These are phyloP conservation scores for Thelonectria olida DNA, from an alignment of 2,329 filamentous ascomycete genomes.

Conservation along the genomic window DNA sequence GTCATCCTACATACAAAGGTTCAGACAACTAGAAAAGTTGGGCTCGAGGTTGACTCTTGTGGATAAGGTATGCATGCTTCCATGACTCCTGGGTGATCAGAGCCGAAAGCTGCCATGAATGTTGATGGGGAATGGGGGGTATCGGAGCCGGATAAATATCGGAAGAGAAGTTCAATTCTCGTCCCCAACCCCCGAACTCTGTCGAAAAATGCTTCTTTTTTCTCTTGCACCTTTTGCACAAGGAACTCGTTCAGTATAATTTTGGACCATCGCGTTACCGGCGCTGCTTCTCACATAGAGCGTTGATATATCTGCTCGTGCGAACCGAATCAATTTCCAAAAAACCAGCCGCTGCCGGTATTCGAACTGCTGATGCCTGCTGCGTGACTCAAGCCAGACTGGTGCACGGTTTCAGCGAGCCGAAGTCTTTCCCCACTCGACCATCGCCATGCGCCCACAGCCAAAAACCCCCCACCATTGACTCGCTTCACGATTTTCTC, in stretches of 20 bases:
- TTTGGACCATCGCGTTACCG: no score
- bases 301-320: background rate
- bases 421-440: conserved; percentile 43
- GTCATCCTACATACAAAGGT: no score
- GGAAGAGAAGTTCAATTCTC: background rate
- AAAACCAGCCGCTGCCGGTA: conserved; percentile 30
- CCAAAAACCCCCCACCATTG: conserved; percentile 33
- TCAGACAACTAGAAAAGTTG: no score
- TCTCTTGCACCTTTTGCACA: no score
- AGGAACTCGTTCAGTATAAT: background rate
- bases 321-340: background rate
- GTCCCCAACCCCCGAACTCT: background rate
- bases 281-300: background rate
- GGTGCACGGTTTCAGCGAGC: conserved; percentile 18
- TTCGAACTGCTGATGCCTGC: conserved; percentile 40
- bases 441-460: conserved; percentile 30
- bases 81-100: no score
- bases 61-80: no score
- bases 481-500: conserved; percentile 35
- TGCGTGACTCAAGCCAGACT: conserved; percentile 29
- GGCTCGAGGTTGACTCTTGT: no score
- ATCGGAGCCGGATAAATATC: background rate
- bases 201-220: background rate
- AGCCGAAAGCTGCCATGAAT: no score
- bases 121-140: no score